Conservation (phyloP, 192 early-diverging fungal genomes). For the Mortierella antarctica region DNA sequence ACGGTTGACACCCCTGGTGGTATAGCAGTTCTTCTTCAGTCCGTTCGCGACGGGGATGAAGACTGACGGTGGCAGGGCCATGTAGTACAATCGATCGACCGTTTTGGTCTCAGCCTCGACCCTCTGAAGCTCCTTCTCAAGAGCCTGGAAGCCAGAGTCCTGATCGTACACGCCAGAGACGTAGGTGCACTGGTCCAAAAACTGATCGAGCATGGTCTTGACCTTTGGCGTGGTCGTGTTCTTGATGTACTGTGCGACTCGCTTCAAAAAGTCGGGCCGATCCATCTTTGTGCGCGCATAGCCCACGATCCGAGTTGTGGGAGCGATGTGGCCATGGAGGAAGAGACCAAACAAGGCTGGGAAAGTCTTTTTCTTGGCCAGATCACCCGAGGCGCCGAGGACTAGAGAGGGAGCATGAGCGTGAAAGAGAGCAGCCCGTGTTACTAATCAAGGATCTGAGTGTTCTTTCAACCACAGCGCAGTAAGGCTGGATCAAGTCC, state of each 20-base stretch:
- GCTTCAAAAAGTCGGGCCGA: slow-evolving; percentile 78
- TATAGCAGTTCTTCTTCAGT: slow-evolving; percentile 77
- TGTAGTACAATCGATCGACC: slow-evolving; percentile 76
- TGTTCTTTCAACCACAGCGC: not conserved
- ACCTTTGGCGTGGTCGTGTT: slow-evolving; percentile 57
- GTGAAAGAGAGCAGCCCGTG: not conserved
- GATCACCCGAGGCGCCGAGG: slow-evolving; percentile 88
- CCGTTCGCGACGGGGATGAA: slow-evolving; percentile 85
- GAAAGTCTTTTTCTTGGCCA: slow-evolving; percentile 97
- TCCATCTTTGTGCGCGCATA: slow-evolving; percentile 92
- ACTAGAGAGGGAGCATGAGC: slow-evolving; percentile 52
- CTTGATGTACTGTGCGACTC: slow-evolving; percentile 76
- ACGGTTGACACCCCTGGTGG: slow-evolving; percentile 74
- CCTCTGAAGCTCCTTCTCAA: slow-evolving; percentile 69
- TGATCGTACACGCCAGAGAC: slow-evolving; percentile 87
- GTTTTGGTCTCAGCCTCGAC: slow-evolving; percentile 61
- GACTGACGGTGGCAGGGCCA: slow-evolving; percentile 90
- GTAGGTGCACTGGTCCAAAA: slow-evolving; percentile 79
- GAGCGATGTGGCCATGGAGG: slow-evolving; percentile 80
- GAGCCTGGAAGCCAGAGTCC: slow-evolving; percentile 69
- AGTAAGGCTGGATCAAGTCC: not conserved
- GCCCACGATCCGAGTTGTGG: slow-evolving; percentile 81
- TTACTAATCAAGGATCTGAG: not conserved
- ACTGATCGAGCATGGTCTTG: slow-evolving; percentile 66
- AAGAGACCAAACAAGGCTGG: slow-evolving; percentile 93